Percentiles rank a stretch among this genome's conserved stretches.
Evolutionary conservation across 164 flowering plant genomes (phyloP).

Genomic region (Umbellularia californica): DNA sequence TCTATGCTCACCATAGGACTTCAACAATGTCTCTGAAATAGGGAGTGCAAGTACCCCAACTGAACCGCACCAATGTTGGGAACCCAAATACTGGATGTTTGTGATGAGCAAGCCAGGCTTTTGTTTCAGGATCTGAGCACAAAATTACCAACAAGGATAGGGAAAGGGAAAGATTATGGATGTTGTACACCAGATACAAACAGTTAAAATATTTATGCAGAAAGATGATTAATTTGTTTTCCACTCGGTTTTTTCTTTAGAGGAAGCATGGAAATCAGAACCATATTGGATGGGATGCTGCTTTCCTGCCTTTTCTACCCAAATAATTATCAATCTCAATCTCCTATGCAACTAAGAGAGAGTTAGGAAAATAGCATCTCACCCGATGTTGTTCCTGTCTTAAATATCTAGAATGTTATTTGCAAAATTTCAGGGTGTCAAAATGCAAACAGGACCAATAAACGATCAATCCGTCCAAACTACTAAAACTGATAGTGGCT

Average conservation of each 20-base stretch:
- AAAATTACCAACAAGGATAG: neutral
- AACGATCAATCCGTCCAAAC: neutral
- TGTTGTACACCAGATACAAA: neutral
- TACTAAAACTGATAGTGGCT: neutral
- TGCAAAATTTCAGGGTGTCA: neutral
- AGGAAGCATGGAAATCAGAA: neutral
- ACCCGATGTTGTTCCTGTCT: neutral
- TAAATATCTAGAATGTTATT: neutral
- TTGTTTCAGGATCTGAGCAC: conserved; percentile 72
- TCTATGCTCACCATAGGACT: conserved; percentile 68
- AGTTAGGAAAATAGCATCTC: neutral
- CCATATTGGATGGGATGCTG: neutral
- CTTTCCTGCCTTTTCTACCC: neutral
- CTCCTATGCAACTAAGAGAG: neutral
- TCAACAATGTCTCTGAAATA: conserved; percentile 57
- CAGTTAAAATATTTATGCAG: neutral
- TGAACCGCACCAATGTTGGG: conserved; percentile 87
- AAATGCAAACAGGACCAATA: neutral
- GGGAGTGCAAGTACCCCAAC: conserved; percentile 93
- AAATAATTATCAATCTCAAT: neutral
- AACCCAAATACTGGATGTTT: conserved; percentile 82
- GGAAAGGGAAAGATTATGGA: neutral
- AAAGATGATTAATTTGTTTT: neutral
- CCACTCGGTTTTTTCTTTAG: neutral
- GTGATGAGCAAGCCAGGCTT: conserved; percentile 81